Evolutionary conservation across 1,284 basidiomycete genomes (phyloP).

Genomic region (Cutaneotrichosporon mucoides): DNA sequence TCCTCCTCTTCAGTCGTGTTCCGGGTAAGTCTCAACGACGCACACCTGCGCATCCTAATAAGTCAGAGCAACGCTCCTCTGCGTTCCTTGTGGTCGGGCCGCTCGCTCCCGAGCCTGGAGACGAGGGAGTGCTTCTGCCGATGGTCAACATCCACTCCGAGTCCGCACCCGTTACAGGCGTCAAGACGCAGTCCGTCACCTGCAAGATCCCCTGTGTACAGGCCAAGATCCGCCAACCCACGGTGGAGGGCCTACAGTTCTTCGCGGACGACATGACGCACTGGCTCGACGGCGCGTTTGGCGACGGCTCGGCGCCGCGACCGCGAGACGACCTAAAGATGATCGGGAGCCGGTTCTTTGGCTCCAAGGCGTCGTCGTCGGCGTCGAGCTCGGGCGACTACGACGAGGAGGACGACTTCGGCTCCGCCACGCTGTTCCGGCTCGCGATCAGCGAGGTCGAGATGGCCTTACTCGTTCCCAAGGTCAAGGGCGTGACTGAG

Average conservation of each 20-base stretch:
- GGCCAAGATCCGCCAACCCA: slow-evolving; percentile 55
- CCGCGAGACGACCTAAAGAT: slow-evolving; percentile 62
- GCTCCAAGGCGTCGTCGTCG: slow-evolving; percentile 54
- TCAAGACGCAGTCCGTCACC: slow-evolving; percentile 31
- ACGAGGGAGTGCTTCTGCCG: slow-evolving; percentile 33
- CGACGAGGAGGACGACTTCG: slow-evolving; percentile 33
- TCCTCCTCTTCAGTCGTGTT: slow-evolving; percentile 43
- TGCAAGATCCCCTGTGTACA: slow-evolving; percentile 63
- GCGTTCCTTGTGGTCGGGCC: slow-evolving; percentile 43
- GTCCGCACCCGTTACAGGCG: slow-evolving; percentile 6
- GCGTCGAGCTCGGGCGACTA: slow-evolving; percentile 45
- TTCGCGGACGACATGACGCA: slow-evolving; percentile 79
- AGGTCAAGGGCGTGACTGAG: slow-evolving; percentile 4
- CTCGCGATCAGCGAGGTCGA: slow-evolving; percentile 35
- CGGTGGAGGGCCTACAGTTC: slow-evolving; percentile 71
- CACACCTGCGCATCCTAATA: no score
- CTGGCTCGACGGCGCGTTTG: slow-evolving; percentile 54
- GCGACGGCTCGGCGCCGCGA: slow-evolving; percentile 42
- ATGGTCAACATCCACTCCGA: slow-evolving; percentile 49
- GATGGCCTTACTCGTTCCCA: slow-evolving; percentile 31
- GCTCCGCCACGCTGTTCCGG: slow-evolving; percentile 28
- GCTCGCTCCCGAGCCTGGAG: slow-evolving; percentile 34
- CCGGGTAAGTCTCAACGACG: slow-evolving; percentile 23
- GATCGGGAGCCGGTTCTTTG: slow-evolving; percentile 78
- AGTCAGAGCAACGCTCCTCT: slow-evolving; percentile 27